These are phyloP conservation scores for Claviceps cyperi DNA, from an alignment of 2,329 filamentous ascomycete species.

Conservation along the genomic window DNA sequence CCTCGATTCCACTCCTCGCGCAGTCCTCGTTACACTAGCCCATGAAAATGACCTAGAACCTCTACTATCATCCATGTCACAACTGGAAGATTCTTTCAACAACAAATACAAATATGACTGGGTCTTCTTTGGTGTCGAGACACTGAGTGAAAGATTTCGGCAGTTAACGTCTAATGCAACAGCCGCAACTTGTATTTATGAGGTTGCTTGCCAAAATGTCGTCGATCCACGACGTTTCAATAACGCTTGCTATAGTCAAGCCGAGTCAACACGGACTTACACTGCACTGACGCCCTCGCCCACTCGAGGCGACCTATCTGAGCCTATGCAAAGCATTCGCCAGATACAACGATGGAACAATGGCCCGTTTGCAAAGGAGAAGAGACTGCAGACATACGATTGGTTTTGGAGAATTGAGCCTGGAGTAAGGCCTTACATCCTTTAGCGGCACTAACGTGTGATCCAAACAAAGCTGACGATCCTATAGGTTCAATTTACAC, in stretches of 20 bases:
- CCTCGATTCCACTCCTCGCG: conserved; percentile 14
- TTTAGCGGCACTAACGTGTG: neutral
- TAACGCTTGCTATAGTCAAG: neutral
- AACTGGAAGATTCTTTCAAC: conserved; percentile 51
- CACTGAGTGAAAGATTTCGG: conserved; percentile 68
- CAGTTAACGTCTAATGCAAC: conserved; percentile 51
- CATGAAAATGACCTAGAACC: conserved; percentile 17
- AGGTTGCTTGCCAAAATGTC: conserved; percentile 59
- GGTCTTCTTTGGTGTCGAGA: conserved; percentile 75
- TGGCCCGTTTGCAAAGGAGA: conserved; percentile 68
- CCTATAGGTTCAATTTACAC: conserved; percentile 35
- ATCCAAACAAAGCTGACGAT: neutral
- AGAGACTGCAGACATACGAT: conserved; percentile 46
- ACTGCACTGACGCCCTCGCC: neutral
- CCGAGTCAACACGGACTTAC: neutral
- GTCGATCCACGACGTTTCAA: conserved; percentile 35
- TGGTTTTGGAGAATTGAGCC: conserved; percentile 49
- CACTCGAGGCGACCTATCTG: conserved; percentile 29
- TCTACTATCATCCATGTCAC: conserved; percentile 33
- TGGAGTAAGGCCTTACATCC: conserved; percentile 29
- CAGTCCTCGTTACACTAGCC: conserved; percentile 19
- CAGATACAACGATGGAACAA: conserved; percentile 76
- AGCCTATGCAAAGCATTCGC: conserved; percentile 50
- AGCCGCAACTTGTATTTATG: conserved; percentile 55
- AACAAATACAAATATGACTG: conserved; percentile 72